phyloP scores from a whole-genome alignment of 2,329 filamentous ascomycete species.

The Arthroderma sp. region DNA sequence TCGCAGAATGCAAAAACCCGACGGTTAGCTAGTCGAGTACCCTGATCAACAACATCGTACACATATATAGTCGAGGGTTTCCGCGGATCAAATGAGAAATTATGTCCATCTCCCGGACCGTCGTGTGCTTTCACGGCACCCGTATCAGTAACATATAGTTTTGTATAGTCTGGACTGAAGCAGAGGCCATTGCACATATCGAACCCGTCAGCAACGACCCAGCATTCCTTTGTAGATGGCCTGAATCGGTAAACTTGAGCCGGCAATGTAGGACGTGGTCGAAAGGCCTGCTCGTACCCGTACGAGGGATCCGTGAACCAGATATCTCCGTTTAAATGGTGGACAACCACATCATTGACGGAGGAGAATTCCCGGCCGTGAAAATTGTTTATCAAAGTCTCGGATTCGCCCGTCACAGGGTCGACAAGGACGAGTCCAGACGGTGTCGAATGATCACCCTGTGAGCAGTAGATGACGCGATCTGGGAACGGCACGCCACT shows the following conservation, averaged over 20 bases:
- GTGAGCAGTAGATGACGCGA: constrained; percentile 30
- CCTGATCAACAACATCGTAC: constrained; percentile 29
- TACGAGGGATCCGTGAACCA: constrained; percentile 30
- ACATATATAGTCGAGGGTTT: constrained; percentile 19
- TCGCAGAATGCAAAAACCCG: constrained; percentile 41
- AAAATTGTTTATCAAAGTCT: constrained; percentile 21
- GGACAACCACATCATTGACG: constrained; percentile 26
- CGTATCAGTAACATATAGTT: constrained; percentile 30
- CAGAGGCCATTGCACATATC: constrained; percentile 31
- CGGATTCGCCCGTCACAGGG: constrained; percentile 14
- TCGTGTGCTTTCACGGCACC: constrained; percentile 18
- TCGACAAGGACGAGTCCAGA: constrained; percentile 15
- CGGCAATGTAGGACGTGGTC: constrained; percentile 22
- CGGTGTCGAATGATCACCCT: constrained; percentile 19
- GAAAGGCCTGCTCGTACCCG: constrained; percentile 22
- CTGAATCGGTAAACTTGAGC: constrained; percentile 28
- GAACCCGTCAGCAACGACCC: constrained; percentile 28
- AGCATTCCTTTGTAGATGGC: constrained; percentile 21
- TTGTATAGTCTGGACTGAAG: constrained; percentile 28
- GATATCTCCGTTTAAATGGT: constrained; percentile 22
- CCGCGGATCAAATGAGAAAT: constrained; percentile 8
- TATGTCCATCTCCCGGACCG: constrained; percentile 7
- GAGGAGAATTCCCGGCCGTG: constrained; percentile 26
- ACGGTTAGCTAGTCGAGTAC: constrained; percentile 35
- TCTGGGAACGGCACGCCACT: constrained; percentile 11